Conservation (phyloP, 73 alveolate species). For the Paramecium pentaurelia region DNA sequence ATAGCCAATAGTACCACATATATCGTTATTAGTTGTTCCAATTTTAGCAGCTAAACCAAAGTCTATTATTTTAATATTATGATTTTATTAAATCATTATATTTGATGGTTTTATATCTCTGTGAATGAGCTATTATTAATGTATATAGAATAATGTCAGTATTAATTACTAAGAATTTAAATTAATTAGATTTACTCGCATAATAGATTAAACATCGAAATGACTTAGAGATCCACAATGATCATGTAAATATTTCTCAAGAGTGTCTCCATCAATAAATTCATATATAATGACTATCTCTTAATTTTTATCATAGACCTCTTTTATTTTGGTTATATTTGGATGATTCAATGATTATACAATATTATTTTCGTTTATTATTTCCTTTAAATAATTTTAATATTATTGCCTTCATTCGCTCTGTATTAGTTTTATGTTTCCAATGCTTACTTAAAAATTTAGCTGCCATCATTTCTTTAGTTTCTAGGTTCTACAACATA, state of each 20-base stretch:
- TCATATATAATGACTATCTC: neutral
- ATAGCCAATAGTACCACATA: constrained; percentile 26
- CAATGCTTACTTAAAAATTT: neutral
- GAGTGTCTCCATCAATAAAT: neutral
- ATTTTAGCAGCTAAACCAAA: constrained; percentile 77
- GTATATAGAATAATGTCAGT: constrained; percentile 41
- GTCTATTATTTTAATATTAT: constrained; percentile 85
- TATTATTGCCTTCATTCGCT: neutral
- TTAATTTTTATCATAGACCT: neutral
- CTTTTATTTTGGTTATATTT: neutral
- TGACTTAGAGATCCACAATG: neutral
- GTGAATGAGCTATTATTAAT: neutral
- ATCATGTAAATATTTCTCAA: neutral
- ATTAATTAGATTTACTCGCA: neutral
- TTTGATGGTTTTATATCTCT: constrained; percentile 81
- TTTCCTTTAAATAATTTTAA: neutral
- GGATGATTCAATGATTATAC: constrained; percentile 11
- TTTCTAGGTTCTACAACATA: neutral
- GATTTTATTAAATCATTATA: constrained; percentile 75
- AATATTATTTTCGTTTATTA: neutral
- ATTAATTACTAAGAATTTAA: neutral
- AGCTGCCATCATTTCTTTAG: neutral
- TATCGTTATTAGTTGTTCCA: neutral
- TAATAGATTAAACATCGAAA: neutral
- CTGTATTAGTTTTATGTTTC: neutral